Conservation (phyloP, 768 basidiomycete genomes). For the Suillus paluster region DNA sequence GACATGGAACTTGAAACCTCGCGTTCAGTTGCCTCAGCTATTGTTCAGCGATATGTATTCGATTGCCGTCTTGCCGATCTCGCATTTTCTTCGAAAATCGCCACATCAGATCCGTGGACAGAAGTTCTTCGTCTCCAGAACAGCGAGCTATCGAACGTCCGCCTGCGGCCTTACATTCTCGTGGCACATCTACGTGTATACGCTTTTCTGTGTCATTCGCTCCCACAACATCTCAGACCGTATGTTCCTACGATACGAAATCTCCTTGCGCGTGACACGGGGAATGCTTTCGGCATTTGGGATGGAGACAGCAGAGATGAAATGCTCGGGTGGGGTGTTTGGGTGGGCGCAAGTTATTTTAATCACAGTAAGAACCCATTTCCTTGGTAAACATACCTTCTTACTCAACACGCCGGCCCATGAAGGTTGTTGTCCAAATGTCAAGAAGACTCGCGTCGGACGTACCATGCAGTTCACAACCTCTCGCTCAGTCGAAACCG, state of each 20-base stretch:
- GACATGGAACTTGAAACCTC: constrained; percentile 64
- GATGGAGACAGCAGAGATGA: constrained; percentile 53
- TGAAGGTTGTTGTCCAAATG: constrained; percentile 55
- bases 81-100: constrained; percentile 4
- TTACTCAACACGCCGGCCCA: constrained; percentile 25
- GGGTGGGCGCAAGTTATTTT: constrained; percentile 64
- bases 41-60: constrained; percentile 46
- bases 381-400: background rate
- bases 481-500: constrained; percentile 43
- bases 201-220: constrained; percentile 49
- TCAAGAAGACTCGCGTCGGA: constrained; percentile 49
- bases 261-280: constrained; percentile 60
- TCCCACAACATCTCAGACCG: constrained; percentile 31
- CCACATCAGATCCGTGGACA: constrained; percentile 41
- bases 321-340: constrained; percentile 71
- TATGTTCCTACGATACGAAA: constrained; percentile 54
- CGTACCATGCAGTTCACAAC: constrained; percentile 54
- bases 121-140: constrained; percentile 59
- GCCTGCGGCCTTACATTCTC: constrained; percentile 53
- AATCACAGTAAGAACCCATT: constrained; percentile 57
- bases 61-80: constrained; percentile 18
- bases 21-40: constrained; percentile 55
- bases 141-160: constrained; percentile 55
- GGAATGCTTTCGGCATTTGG: constrained; percentile 74
- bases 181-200: constrained; percentile 58